These are phyloP conservation scores for Populus simonii DNA, from an alignment of 345 rosid genomes.

Conservation along the genomic window DNA sequence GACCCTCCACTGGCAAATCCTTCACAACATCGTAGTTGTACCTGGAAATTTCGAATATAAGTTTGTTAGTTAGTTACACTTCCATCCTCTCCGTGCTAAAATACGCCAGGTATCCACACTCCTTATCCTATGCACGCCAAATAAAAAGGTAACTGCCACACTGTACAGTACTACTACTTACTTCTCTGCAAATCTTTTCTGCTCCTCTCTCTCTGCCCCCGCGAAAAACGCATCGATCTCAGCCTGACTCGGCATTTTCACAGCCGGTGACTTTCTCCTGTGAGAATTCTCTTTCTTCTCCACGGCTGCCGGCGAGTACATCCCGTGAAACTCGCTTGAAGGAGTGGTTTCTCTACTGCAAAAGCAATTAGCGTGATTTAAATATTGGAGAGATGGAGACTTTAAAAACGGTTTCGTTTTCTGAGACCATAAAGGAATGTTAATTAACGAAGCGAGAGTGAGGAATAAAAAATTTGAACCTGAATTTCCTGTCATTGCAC, in stretches of 20 bases:
- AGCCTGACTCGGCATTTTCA: slow-evolving; percentile 27
- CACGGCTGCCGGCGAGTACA: slow-evolving; percentile 16
- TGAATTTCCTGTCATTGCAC: slow-evolving; percentile 40
- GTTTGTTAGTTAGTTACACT: slow-evolving; percentile 46
- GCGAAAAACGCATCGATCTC: slow-evolving; percentile 47
- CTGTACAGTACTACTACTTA: slow-evolving; percentile 20
- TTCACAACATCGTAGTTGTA: slow-evolving; percentile 69
- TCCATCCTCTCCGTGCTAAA: slow-evolving; percentile 19
- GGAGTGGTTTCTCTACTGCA: slow-evolving; percentile 30
- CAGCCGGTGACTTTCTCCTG: slow-evolving; percentile 6
- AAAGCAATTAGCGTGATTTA: background rate
- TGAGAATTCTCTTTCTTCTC: background rate
- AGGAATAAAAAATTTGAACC: slow-evolving; percentile 25
- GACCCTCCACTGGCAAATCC: slow-evolving; percentile 65
- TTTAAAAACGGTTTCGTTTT: background rate
- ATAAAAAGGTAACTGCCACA: background rate
- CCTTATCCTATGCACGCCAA: slow-evolving; percentile 44
- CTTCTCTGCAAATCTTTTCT: slow-evolving; percentile 51
- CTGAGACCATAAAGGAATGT: background rate
- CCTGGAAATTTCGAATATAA: slow-evolving; percentile 38
- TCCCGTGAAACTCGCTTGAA: slow-evolving; percentile 27
- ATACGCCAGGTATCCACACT: slow-evolving; percentile 12
- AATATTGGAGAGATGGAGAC: background rate
- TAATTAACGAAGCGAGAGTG: slow-evolving; percentile 11
- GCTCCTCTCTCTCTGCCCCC: slow-evolving; percentile 36